Conservation (phyloP, 768 basidiomycete species). For the Lactifluus piperatus region DNA sequence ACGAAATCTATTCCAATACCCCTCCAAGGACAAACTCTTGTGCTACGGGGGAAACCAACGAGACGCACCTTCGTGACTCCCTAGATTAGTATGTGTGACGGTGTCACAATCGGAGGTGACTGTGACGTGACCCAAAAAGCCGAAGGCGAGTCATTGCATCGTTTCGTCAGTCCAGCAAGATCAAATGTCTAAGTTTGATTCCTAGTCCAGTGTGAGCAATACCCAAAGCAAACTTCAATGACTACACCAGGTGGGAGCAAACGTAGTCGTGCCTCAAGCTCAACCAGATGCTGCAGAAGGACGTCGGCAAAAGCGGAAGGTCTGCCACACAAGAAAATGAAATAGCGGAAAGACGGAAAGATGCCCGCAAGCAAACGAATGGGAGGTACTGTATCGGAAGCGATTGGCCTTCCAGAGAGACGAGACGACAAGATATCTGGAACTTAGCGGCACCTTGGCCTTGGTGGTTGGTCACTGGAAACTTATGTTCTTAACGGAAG, state of each 20-base stretch:
- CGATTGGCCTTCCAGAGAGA: not conserved
- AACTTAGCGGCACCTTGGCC: not conserved
- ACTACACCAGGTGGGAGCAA: slow-evolving; percentile 4
- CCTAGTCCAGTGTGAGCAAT: slow-evolving; percentile 10
- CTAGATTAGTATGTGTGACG: not conserved
- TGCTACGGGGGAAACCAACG: not conserved
- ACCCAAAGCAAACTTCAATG: not conserved
- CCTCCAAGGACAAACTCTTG: not conserved
- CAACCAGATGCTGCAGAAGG: not conserved
- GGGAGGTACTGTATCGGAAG: not conserved
- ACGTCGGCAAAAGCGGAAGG: not conserved
- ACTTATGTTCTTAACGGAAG: not conserved
- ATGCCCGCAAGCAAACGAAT: not conserved
- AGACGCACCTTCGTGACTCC: too few relatives aligned
- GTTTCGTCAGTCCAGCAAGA: not conserved
- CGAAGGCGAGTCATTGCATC: not conserved
- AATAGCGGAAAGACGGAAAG: not conserved
- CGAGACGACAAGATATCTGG: not conserved
- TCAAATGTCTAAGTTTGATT: not conserved
- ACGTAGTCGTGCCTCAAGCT: slow-evolving; percentile 3
- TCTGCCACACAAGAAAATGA: not conserved
- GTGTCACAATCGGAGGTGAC: not conserved
- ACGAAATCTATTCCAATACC: not conserved
- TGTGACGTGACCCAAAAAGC: not conserved
- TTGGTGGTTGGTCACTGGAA: not conserved